Evolutionary conservation across 1,284 basidiomycete genomes (phyloP).

Genomic region (Cutaneotrichosporon dermatis): DNA sequence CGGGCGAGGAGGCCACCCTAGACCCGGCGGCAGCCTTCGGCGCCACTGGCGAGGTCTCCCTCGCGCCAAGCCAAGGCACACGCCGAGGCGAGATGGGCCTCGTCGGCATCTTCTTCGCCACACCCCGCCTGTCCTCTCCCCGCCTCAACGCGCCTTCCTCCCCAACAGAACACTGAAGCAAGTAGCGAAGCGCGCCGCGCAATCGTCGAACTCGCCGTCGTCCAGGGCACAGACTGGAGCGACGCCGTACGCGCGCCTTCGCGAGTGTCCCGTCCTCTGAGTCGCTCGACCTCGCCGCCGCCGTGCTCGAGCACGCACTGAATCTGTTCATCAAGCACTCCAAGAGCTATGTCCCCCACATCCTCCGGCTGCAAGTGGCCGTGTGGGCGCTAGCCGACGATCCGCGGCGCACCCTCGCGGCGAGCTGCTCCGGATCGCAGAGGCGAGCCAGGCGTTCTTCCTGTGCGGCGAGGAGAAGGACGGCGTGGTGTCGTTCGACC

Average conservation of each 20-base stretch:
- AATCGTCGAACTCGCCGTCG: slow-evolving; percentile 24
- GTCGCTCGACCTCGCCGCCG: slow-evolving; percentile 16
- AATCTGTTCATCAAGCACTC: slow-evolving; percentile 18
- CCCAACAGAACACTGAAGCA: slow-evolving; percentile 12
- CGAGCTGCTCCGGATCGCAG: slow-evolving; percentile 31
- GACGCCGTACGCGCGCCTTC: slow-evolving; percentile 32
- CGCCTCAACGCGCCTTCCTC: slow-evolving; percentile 13
- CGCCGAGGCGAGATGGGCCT: slow-evolving; percentile 32
- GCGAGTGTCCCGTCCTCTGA: slow-evolving; percentile 15
- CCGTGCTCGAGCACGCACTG: slow-evolving; percentile 16
- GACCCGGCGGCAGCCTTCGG: slow-evolving; percentile 5
- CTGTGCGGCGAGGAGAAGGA: slow-evolving; percentile 21
- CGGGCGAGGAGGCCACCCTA: slow-evolving; percentile 11
- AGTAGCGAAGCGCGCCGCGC: slow-evolving; percentile 23
- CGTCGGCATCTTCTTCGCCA: slow-evolving; percentile 11
- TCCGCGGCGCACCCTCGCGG: slow-evolving; percentile 19
- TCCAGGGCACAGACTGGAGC: slow-evolving; percentile 33
- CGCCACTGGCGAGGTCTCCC: slow-evolving; percentile 3
- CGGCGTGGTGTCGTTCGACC: slow-evolving; percentile 27
- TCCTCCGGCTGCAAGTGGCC: slow-evolving; percentile 33
- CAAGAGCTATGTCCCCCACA: slow-evolving; percentile 16
- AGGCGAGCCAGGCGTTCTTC: slow-evolving; percentile 32
- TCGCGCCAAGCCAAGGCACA: slow-evolving; percentile 25
- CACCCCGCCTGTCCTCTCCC: slow-evolving; percentile 13
- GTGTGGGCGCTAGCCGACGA: slow-evolving; percentile 30